Evolutionary conservation across 352 stramenopile genomes (phyloP), one percentile per base, ranked within the genome.

Genomic region (Globisporangium cylindrosporum): DNA sequence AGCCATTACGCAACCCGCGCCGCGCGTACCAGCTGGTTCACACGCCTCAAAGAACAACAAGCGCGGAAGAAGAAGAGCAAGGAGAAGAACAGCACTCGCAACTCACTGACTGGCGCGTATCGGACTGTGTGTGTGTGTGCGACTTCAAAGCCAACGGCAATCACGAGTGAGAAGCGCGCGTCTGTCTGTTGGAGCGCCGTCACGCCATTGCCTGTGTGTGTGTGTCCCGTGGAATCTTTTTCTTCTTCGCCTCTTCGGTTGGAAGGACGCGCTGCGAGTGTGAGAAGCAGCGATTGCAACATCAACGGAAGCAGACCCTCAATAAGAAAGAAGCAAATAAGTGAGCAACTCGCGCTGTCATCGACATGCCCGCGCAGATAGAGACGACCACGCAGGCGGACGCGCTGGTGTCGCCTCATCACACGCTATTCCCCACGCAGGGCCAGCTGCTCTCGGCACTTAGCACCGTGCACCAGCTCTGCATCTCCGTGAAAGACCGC

Each of bases 401-500:
- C 4, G 22, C 36, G 8, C 22, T 20, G 9, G 20, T 25, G 38
- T 46, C 53, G 36, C 53, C 71, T 49, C 41, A n/a, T 49, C 41
- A 49, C 2, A 53, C 49, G 8, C 68, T 73, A 51, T 59, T 81
- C 25, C 75, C 79, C 12, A 81, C 70, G 62, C 74, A 73, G 9
- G 56, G 69, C 5, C 73, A 78, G 36, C 73, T 86, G 29, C 57
- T 88, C 20, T 62, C 73, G 20, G 74, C 72, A 25, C 62, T 88
- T 34, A 76, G 73, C 56, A 60, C 59, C 9, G 70, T 85, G 53
- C 80, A 77, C 64, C 66, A 62, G 22, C 78, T 84, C 14, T 86
- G 78, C 43, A 70, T 84, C 27, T 71, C 80, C 24, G 64, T 80
- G 18, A 74, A 78, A 1, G 80, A 88, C 62, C 78, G 80, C 0